Evolutionary conservation across 1,284 basidiomycete species (phyloP).

Genomic region (Tilletia walkeri): DNA sequence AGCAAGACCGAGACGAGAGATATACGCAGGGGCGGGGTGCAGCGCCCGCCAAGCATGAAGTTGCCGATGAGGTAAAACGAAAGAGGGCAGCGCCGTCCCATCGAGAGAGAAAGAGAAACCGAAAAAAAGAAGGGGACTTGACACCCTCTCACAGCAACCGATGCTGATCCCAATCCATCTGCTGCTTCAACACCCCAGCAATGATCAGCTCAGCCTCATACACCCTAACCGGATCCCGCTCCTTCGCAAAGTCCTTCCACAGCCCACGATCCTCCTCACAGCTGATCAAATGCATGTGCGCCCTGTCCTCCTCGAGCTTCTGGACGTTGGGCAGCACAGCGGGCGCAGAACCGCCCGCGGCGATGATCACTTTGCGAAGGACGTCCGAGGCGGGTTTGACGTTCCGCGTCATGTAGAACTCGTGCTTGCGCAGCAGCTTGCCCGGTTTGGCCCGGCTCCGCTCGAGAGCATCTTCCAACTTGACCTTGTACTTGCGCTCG

Average conservation of each 20-base stretch:
- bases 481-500: slow-evolving; percentile 24
- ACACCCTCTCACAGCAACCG: neutral
- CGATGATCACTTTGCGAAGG: slow-evolving; percentile 24
- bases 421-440: slow-evolving; percentile 23
- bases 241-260: slow-evolving; percentile 17
- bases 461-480: slow-evolving; percentile 19
- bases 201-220: slow-evolving; percentile 30
- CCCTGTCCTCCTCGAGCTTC: neutral
- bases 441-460: slow-evolving; percentile 19
- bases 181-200: slow-evolving; percentile 26
- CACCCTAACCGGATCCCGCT: slow-evolving; percentile 15
- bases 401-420: slow-evolving; percentile 21
- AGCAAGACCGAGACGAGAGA: too few species aligned
- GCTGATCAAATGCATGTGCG: slow-evolving; percentile 24
- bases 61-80: too few species aligned
- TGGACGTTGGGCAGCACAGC: slow-evolving; percentile 10
- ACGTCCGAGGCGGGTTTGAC: slow-evolving; percentile 24
- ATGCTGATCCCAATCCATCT: slow-evolving; percentile 24
- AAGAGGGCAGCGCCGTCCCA: too few species aligned
- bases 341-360: slow-evolving; percentile 23
- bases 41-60: too few species aligned
- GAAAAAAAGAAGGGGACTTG: neutral
- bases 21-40: too few species aligned
- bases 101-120: too few species aligned
- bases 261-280: slow-evolving; percentile 19